Evolutionary conservation across 2,329 filamentous ascomycete species (phyloP), one percentile per base, ranked within the genome.

Genomic region (Coniochaeta sp.): DNA sequence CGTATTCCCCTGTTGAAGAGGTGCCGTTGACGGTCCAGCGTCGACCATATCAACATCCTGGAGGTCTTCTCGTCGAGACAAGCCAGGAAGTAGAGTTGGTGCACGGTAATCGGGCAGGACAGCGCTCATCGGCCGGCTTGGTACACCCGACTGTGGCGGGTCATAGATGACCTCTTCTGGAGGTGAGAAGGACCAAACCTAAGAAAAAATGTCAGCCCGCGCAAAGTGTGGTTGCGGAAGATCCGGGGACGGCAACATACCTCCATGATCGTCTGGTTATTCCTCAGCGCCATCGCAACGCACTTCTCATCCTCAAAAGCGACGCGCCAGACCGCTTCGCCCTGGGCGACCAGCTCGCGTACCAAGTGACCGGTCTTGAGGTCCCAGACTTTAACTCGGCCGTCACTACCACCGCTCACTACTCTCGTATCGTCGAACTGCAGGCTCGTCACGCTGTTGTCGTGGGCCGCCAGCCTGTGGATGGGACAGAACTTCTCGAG

Each of bases 221-320:
- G 4, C 6, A 9, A 24, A 18, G 40, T 32, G 30, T 32, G 30
- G 8, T 18, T 18, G 26, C 45, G n/a, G 8, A 18, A 3, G n/a
- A 4, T 22, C 18, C 18, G 7, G 6, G 22, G 2, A 42, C 9
- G 49, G 26, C 5, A 32, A 32, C 13, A 42, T 72, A 95, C 92
- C 85, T 99, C 94, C 94, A 99, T 99, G 56, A 97, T 87, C 0
- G 95, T 97, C 56, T 91, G 84, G 52, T 85, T 86, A 50, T 83
- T 83, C 54, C 92, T 81, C 61, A 90, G 86, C 8, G 94, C 94
- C 77, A 99, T 88, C 28, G 96, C 92, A 27, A 99, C 92, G 53
- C 92, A 95, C 69, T 96, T 97, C 70, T 99, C 94, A 58, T 96
- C 92, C 65, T 99, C 94, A 66, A 99, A 99, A 0, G 95, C 94